Percentiles rank a stretch among this genome's conserved stretches.
Evolutionary conservation across 441 rosid genomes (phyloP).

Genomic region (Adansonia rubrostipa): DNA sequence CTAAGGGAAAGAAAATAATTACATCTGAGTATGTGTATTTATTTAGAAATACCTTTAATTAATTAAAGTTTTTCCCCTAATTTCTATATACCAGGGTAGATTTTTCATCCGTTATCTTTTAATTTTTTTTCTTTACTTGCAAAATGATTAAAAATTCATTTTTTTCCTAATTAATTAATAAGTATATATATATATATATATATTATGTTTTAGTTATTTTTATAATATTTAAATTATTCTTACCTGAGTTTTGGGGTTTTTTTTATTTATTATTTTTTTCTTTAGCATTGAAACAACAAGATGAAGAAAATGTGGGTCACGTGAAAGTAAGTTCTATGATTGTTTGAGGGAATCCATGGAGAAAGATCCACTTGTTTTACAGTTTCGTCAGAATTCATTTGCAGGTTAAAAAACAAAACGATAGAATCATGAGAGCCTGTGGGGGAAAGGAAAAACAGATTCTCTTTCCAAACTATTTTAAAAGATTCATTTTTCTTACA

Average conservation of each 20-base stretch:
- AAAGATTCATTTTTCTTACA: conserved; percentile 6
- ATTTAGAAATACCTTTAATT: neutral
- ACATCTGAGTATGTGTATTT: neutral
- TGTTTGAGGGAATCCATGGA: neutral
- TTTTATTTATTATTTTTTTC: too few relatives aligned
- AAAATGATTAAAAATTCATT: too few relatives aligned
- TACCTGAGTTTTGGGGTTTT: neutral
- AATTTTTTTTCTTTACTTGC: too few relatives aligned
- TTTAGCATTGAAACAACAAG: neutral
- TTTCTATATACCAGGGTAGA: too few relatives aligned
- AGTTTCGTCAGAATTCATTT: neutral
- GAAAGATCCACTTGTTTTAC: neutral
- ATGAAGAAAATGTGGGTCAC: neutral
- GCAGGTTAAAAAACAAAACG: neutral
- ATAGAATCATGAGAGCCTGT: neutral
- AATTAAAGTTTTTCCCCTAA: too few relatives aligned
- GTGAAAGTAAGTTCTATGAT: neutral
- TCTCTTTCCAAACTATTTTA: neutral
- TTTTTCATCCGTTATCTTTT: too few relatives aligned
- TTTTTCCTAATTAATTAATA: too few relatives aligned
- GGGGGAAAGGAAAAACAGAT: neutral
- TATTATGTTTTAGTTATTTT: too few relatives aligned
- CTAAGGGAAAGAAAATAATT: neutral
- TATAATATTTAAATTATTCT: neutral
- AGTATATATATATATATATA: too few relatives aligned